These are phyloP conservation scores for Geotrichum histeridarum DNA, from an alignment of 1,139 yeast species.

Conservation along the genomic window DNA sequence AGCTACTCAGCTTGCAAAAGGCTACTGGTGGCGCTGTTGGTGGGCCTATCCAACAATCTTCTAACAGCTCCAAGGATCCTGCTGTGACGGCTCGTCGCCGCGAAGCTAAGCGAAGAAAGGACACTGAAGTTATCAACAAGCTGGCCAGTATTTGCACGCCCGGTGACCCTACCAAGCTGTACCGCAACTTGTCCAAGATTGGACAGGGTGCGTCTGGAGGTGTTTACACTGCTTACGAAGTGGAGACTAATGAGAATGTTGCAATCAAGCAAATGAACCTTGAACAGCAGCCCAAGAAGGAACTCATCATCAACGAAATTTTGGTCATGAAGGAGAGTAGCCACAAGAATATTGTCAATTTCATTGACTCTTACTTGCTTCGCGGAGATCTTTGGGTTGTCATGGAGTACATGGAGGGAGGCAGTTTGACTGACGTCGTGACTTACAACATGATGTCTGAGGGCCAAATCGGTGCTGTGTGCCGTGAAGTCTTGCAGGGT, in stretches of 20 bases:
- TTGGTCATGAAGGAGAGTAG: slow-evolving; percentile 91
- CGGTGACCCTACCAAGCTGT: slow-evolving; percentile 78
- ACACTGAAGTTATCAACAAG: slow-evolving; percentile 64
- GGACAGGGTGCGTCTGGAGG: slow-evolving; percentile 99
- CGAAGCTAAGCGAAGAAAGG: slow-evolving; percentile 65
- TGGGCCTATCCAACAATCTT: slow-evolving; percentile 22
- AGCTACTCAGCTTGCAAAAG: slow-evolving; percentile 34
- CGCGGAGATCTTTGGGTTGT: slow-evolving; percentile 82
- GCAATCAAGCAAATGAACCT: slow-evolving; percentile 96
- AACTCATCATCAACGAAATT: slow-evolving; percentile 88
- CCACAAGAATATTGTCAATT: slow-evolving; percentile 90
- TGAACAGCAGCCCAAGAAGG: slow-evolving; percentile 90
- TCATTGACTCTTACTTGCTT: slow-evolving; percentile 72
- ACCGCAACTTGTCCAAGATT: slow-evolving; percentile 67
- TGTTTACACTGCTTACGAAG: slow-evolving; percentile 83
- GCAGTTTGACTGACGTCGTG: slow-evolving; percentile 90
- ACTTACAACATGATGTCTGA: slow-evolving; percentile 94
- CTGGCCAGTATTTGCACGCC: slow-evolving; percentile 73
- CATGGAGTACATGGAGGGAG: slow-evolving; percentile 99
- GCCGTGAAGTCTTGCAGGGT: slow-evolving; percentile 84
- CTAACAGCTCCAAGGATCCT: slow-evolving; percentile 36
- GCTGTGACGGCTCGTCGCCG: slow-evolving; percentile 54
- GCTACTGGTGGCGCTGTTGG: slow-evolving; percentile 34
- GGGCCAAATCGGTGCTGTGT: slow-evolving; percentile 93
- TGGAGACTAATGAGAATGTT: slow-evolving; percentile 56